Conservation (phyloP, 2,329 filamentous ascomycete species). For the Achaetomium macrosporum region DNA sequence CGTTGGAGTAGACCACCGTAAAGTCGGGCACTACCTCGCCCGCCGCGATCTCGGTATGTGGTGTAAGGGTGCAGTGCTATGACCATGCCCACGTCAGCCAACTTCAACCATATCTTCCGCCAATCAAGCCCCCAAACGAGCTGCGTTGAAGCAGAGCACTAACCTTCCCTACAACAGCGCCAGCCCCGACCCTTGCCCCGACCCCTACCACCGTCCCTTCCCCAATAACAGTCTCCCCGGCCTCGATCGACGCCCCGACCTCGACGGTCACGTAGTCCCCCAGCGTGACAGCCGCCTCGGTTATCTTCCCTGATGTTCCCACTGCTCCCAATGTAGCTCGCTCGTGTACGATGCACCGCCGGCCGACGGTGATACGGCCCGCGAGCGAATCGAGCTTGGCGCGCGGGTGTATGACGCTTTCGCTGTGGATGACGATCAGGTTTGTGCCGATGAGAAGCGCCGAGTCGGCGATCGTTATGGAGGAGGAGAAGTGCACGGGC, state of each 20-base stretch:
- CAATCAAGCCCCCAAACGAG: background rate
- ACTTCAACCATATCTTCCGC: background rate
- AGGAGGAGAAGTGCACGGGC: slow-evolving; percentile 56
- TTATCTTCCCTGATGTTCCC: slow-evolving; percentile 16
- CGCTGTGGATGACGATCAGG: slow-evolving; percentile 70
- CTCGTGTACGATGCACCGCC: slow-evolving; percentile 78
- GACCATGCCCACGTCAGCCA: background rate
- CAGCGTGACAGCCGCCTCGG: slow-evolving; percentile 47
- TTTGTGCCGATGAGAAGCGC: slow-evolving; percentile 64
- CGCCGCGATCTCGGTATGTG: slow-evolving; percentile 53
- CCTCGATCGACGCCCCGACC: slow-evolving; percentile 54
- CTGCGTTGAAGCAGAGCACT: slow-evolving; percentile 14
- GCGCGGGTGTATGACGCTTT: slow-evolving; percentile 81
- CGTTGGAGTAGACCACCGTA: slow-evolving; percentile 64
- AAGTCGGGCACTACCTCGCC: slow-evolving; percentile 57
- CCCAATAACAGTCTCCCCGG: slow-evolving; percentile 56
- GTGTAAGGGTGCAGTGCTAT: slow-evolving; percentile 65
- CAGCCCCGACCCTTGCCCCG: slow-evolving; percentile 52
- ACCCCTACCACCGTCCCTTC: slow-evolving; percentile 57
- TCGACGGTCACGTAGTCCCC: slow-evolving; percentile 59
- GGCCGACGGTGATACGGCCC: slow-evolving; percentile 74
- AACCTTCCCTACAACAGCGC: slow-evolving; percentile 59
- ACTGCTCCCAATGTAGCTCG: slow-evolving; percentile 49
- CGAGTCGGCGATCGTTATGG: slow-evolving; percentile 56
- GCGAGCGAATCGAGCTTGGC: slow-evolving; percentile 70